Evolutionary conservation across 1,139 yeast species (phyloP).

Genomic region (Blastobotrys illinoisensis): DNA sequence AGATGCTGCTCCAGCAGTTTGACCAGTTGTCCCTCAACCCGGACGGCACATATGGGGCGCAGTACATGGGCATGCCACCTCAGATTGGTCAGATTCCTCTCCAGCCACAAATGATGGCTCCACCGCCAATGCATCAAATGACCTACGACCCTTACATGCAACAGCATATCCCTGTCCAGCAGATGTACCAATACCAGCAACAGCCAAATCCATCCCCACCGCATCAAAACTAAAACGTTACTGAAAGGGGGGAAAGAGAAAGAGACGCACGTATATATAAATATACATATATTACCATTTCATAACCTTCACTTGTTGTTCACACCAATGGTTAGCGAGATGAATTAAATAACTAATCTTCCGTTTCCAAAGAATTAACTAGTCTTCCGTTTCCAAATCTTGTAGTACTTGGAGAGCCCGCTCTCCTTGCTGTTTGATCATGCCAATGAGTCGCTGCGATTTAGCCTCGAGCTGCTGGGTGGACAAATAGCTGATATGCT

Average conservation of each 20-base stretch:
- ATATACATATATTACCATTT: not conserved
- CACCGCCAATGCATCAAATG: not conserved
- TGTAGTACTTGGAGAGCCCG: constrained; percentile 24
- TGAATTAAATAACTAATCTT: too few relatives aligned
- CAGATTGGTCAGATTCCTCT: not conserved
- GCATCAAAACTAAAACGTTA: not conserved
- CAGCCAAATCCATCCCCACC: constrained; percentile 5
- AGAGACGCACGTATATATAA: not conserved
- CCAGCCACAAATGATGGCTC: constrained; percentile 1
- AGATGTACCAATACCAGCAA: constrained; percentile 6
- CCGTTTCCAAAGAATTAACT: too few relatives aligned
- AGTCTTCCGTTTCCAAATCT: not conserved
- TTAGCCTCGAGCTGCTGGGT: constrained; percentile 29
- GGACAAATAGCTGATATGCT: constrained; percentile 36
- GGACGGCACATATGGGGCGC: constrained; percentile 1
- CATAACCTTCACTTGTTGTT: not conserved
- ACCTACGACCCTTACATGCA: not conserved
- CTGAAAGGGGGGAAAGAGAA: not conserved
- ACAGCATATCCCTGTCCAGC: constrained; percentile 1
- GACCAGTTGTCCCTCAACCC: constrained; percentile 14
- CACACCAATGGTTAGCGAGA: too few relatives aligned
- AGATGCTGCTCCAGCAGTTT: constrained; percentile 13
- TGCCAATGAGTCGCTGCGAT: constrained; percentile 31
- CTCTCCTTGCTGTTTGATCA: constrained; percentile 25
- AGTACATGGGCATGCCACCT: constrained; percentile 1